These are phyloP conservation scores for Blastocystis sp. DNA, from an alignment of 352 stramenopile genomes.

Conservation along the genomic window DNA sequence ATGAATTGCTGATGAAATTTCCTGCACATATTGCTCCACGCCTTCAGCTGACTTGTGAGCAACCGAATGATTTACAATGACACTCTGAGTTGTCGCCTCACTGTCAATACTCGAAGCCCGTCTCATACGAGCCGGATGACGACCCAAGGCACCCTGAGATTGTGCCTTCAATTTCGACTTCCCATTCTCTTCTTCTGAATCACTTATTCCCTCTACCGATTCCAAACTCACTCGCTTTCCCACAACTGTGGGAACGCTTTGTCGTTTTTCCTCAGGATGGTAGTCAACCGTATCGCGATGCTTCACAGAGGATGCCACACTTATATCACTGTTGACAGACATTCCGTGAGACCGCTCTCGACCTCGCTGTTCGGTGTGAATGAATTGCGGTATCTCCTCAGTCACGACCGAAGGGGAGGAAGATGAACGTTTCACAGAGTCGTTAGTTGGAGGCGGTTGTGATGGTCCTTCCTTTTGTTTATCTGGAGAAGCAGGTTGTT, in stretches of 20 bases:
- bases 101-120: not conserved
- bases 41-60: not conserved
- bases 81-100: not conserved
- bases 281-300: not conserved
- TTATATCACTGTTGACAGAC: not conserved
- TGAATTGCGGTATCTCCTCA: not conserved
- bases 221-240: too few species aligned
- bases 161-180: too few species aligned
- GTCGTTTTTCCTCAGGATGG: not conserved
- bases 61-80: not conserved
- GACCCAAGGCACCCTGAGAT: not conserved
- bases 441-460: not conserved
- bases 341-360: not conserved
- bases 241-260: not conserved
- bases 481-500: not conserved
- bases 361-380: not conserved
- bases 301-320: not conserved
- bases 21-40: constrained; percentile 13
- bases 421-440: not conserved
- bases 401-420: not conserved
- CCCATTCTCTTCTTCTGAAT: not conserved
- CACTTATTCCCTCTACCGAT: not conserved
- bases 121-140: not conserved
- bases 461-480: not conserved
- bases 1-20: not conserved